Base-by-base conservation (phyloP, 2,329 filamentous ascomycete genomes). In the Paecilomyces dactylethromorphus region DNA sequence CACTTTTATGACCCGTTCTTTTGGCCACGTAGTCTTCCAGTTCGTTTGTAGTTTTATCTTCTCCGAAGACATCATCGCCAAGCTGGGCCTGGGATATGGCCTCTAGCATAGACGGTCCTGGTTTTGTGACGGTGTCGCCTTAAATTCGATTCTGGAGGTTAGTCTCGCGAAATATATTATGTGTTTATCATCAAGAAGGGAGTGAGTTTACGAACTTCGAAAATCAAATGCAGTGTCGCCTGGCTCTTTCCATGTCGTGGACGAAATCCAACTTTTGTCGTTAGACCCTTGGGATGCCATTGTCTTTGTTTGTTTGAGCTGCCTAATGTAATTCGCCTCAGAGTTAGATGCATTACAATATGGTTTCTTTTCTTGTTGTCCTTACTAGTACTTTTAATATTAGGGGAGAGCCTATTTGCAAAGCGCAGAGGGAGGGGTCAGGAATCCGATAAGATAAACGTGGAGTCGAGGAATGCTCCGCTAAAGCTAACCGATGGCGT, bases 61-160 rank as follows among this genome's bases (percentile, higher is more conserved):
- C 91, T 62, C 81, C 78, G 71, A 89, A 90, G 64, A 96, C 91
- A 73, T 96, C 92, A 74, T 97, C 92, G 1, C 33, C 33, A n/a
- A 89, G 80, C 33, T 96, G 84, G 0, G 89, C 88, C 63, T 85
- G 81, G 65, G 85, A 80, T 63, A 97, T 89, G 15, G 92, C 90
- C 53, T 83, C 79, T 35, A 97, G 85, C 92, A 96, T 97, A 3
- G 87, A 84, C 1, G 84, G 73, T 0, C 89, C 94, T 0, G 91
- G 91, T 1, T 87, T 89, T 2, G 91, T 95, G 69, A 89, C 81
- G 5, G 84, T 85, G 70, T 91, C 88, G 69, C 82, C 83, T 85
- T 62, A 5, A 22, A 12, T 22, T 52, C 49, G 10, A 15, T 21
- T 11, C 6, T 6, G n/a, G 7, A n/a, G 3, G 13, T n/a, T 5